phyloP scores from a whole-genome alignment of 148 eudicot species.

The Persicaria tinctoria region DNA sequence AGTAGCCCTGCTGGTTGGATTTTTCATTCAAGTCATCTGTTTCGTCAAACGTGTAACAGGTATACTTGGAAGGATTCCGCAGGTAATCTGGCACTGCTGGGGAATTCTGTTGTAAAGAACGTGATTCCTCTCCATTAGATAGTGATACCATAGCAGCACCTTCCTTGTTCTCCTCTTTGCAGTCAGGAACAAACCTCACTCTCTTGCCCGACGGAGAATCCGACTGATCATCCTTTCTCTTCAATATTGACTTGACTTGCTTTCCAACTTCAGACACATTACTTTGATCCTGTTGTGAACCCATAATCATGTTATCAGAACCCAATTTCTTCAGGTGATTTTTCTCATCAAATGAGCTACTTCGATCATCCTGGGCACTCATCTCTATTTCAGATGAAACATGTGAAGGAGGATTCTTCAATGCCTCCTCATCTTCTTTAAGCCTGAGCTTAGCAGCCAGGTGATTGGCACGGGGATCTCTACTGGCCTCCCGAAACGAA shows the following conservation, averaged over 20 bases:
- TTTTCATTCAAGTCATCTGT: slow-evolving; percentile 35
- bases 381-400: slow-evolving; percentile 29
- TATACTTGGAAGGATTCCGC: slow-evolving; percentile 62
- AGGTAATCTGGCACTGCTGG: slow-evolving; percentile 53
- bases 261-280: slow-evolving; percentile 17
- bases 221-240: slow-evolving; percentile 37
- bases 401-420: slow-evolving; percentile 33
- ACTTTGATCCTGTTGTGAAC: slow-evolving; percentile 1
- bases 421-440: slow-evolving; percentile 69
- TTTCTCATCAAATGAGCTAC: not conserved
- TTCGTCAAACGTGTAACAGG: slow-evolving; percentile 46
- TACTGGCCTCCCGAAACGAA: slow-evolving; percentile 32
- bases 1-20: slow-evolving; percentile 36
- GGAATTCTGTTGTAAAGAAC: slow-evolving; percentile 19
- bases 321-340: not conserved
- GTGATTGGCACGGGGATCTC: slow-evolving; percentile 83
- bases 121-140: slow-evolving; percentile 15
- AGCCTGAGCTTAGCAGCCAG: slow-evolving; percentile 66
- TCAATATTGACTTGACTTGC: slow-evolving; percentile 46
- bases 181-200: slow-evolving; percentile 45
- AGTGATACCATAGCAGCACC: slow-evolving; percentile 14
- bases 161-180: slow-evolving; percentile 21
- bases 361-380: not conserved
- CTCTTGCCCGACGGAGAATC: slow-evolving; percentile 39
- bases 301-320: not conserved